Percentiles rank a stretch among this genome's conserved stretches.
These are phyloP conservation scores for Penicillium longicatenatum DNA, from an alignment of 495 filamentous ascomycete species.

Conservation along the genomic window DNA sequence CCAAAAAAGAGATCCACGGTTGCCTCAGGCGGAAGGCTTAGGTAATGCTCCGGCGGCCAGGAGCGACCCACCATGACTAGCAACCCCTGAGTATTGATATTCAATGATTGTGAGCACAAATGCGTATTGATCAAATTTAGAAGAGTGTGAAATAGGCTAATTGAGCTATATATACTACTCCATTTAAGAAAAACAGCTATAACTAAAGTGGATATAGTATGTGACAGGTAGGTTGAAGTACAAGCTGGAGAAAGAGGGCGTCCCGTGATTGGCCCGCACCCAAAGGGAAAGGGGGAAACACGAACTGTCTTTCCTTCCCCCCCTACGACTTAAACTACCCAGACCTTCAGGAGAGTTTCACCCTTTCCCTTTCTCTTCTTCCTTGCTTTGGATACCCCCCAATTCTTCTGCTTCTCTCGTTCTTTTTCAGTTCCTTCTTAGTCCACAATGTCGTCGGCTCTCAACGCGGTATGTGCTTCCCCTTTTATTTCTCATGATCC, in stretches of 20 bases:
- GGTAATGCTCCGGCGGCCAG: constrained; percentile 33
- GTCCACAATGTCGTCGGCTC: constrained; percentile 60
- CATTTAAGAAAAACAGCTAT: not conserved
- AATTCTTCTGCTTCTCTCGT: constrained; percentile 17
- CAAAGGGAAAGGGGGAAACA: constrained; percentile 36
- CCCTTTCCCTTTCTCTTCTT: constrained; percentile 20
- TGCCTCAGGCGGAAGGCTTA: constrained; percentile 19
- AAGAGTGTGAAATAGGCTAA: not conserved
- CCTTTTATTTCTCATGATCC: constrained; percentile 37
- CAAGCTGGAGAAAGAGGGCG: constrained; percentile 17
- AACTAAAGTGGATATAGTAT: not conserved
- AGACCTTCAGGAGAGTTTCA: constrained; percentile 27
- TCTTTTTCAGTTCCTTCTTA: constrained; percentile 26
- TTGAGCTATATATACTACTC: not conserved
- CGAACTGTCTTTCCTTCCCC: constrained; percentile 32
- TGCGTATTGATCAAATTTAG: not conserved
- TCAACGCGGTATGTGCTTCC: constrained; percentile 60
- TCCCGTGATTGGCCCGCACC: constrained; percentile 31
- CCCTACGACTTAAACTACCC: constrained; percentile 19
- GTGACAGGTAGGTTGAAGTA: not conserved
- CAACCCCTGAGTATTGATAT: constrained; percentile 33
- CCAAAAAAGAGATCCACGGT: not conserved
- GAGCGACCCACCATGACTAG: constrained; percentile 32
- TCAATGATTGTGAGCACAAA: not conserved
- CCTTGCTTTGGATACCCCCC: constrained; percentile 17